Conservation (phyloP, 1,284 basidiomycete genomes). For the Ganoderma boninense region DNA sequence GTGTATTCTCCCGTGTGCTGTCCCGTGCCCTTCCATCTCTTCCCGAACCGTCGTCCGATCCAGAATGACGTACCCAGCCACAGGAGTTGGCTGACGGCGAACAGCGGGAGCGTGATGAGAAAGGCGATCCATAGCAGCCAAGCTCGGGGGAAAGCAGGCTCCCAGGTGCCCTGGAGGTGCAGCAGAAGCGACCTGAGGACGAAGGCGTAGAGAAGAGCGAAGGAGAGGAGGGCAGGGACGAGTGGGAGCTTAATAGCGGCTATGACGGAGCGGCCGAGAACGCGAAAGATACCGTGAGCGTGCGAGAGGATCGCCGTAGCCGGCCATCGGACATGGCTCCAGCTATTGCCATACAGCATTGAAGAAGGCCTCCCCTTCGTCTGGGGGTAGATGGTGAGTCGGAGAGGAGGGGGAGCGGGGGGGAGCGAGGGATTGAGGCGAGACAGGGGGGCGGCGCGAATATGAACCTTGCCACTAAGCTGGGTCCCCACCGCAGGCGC, state of each 20-base stretch:
- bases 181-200: conserved; percentile 18
- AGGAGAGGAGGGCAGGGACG: conserved; percentile 24
- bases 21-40: conserved; percentile 11
- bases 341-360: conserved; percentile 3
- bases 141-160: conserved; percentile 30
- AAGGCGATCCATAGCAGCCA: conserved; percentile 35
- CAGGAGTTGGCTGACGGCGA: conserved; percentile 30
- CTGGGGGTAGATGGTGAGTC: background rate
- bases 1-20: conserved; percentile 27
- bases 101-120: conserved; percentile 30
- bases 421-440: background rate
- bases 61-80: conserved; percentile 24
- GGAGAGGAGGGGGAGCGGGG: background rate
- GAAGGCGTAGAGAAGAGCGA: conserved; percentile 28
- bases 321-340: background rate
- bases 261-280: conserved; percentile 13
- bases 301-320: conserved; percentile 6
- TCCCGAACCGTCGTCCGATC: conserved; percentile 12
- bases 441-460: background rate
- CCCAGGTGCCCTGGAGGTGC: conserved; percentile 28
- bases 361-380: background rate
- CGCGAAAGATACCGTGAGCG: conserved; percentile 9
- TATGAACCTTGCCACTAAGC: background rate
- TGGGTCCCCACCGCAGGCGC: background rate
- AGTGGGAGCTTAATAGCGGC: conserved; percentile 22